Conservation (phyloP, 306 rosid species). For the Trichosanthes cucumerina region DNA sequence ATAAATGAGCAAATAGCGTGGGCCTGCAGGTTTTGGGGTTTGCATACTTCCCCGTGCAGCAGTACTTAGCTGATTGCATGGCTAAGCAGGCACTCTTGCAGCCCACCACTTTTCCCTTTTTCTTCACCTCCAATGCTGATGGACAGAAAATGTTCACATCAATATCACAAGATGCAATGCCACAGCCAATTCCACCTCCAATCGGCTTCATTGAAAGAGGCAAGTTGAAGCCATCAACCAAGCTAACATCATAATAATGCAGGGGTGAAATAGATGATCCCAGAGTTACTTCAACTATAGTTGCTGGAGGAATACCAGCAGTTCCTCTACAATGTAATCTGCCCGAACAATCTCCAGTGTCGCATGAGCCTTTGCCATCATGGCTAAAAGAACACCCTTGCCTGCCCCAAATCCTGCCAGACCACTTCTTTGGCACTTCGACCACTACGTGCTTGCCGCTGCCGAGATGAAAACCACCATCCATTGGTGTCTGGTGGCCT, state of each 20-base stretch:
- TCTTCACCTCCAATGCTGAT: constrained; percentile 73
- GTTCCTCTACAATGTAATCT: constrained; percentile 46
- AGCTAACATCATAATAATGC: constrained; percentile 83
- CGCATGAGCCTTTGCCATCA: constrained; percentile 57
- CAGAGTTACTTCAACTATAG: constrained; percentile 87
- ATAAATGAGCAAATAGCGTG: constrained; percentile 69
- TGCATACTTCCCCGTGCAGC: constrained; percentile 78
- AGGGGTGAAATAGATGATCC: constrained; percentile 80
- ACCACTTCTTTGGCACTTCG: constrained; percentile 68
- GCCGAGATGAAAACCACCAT: constrained; percentile 78
- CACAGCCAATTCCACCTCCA: constrained; percentile 89
- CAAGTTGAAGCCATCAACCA: constrained; percentile 89
- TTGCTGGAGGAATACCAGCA: constrained; percentile 82
- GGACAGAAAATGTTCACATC: constrained; percentile 89
- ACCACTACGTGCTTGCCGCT: constrained; percentile 62
- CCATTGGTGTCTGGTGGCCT: constrained; percentile 59
- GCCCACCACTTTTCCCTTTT: constrained; percentile 63
- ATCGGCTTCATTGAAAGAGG: constrained; percentile 92
- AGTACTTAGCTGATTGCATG: constrained; percentile 85
- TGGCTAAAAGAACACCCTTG: constrained; percentile 68
- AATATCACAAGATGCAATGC: constrained; percentile 81
- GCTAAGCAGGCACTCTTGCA: constrained; percentile 98
- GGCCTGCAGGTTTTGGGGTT: constrained; percentile 82
- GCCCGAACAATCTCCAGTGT: constrained; percentile 65
- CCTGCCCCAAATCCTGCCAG: constrained; percentile 94